phyloP scores from a whole-genome alignment of 2,329 filamentous ascomycete genomes.

The Lomentospora prolificans region DNA sequence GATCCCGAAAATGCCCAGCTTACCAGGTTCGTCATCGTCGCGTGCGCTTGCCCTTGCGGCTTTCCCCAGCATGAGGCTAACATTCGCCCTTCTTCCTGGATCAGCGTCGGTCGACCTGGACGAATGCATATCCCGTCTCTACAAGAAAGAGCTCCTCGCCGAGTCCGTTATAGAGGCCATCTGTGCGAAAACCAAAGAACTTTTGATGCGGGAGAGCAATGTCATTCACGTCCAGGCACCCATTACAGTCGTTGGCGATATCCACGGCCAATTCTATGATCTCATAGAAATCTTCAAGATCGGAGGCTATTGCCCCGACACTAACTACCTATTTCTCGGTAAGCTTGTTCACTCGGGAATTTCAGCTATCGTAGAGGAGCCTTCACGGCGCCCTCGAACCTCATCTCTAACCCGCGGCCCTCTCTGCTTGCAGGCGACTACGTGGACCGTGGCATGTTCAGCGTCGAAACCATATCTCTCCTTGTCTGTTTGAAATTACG shows the following conservation, averaged over 20 bases:
- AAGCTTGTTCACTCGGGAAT: no score
- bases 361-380: no score
- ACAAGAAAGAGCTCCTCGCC: conserved; percentile 92
- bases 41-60: conserved; percentile 5
- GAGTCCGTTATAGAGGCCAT: conserved; percentile 98
- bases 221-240: conserved; percentile 94
- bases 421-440: conserved; percentile 62
- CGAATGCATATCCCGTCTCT: conserved; percentile 93
- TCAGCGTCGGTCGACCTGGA: conserved; percentile 93
- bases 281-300: conserved; percentile 99
- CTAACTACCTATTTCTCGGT: conserved; percentile 97
- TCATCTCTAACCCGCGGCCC: not conserved
- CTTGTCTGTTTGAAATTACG: conserved; percentile 94
- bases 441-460: conserved; percentile 96
- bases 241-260: conserved; percentile 95
- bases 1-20: conserved; percentile 42
- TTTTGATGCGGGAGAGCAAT: conserved; percentile 99
- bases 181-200: conserved; percentile 97
- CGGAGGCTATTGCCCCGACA: conserved; percentile 92
- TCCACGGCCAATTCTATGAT: conserved; percentile 98
- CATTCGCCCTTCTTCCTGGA: conserved; percentile 1
- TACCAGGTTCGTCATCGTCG: conserved; percentile 37
- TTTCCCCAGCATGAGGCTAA: not conserved
- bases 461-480: conserved; percentile 95
- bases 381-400: no score